phyloP scores from a whole-genome alignment of 2,329 filamentous ascomycete species.

The Aspergillus melleus region DNA sequence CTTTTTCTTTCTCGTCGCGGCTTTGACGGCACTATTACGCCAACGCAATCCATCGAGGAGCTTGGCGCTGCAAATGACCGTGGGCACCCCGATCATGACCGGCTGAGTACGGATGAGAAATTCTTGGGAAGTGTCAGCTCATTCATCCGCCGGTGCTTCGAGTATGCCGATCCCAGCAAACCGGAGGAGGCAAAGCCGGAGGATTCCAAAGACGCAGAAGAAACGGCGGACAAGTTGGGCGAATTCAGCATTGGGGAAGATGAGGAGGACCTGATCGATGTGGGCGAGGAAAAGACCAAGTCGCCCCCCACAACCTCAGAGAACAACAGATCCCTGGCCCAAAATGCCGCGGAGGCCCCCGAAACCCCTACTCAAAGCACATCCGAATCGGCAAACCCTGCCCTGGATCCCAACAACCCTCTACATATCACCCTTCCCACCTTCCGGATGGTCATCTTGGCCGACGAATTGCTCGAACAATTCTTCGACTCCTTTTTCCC shows the following conservation, averaged over 20 bases:
- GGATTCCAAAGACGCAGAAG: slow-evolving; percentile 30
- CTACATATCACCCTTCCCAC: slow-evolving; percentile 95
- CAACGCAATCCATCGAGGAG: slow-evolving; percentile 61
- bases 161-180: slow-evolving; percentile 93
- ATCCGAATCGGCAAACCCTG: slow-evolving; percentile 79
- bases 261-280: slow-evolving; percentile 51
- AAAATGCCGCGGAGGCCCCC: background rate
- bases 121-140: slow-evolving; percentile 92
- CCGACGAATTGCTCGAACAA: slow-evolving; percentile 90
- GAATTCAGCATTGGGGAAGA: slow-evolving; percentile 78
- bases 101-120: slow-evolving; percentile 71
- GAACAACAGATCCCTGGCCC: slow-evolving; percentile 13
- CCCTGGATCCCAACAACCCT: slow-evolving; percentile 88
- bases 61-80: slow-evolving; percentile 44
- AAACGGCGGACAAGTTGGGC: slow-evolving; percentile 45
- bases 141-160: slow-evolving; percentile 94
- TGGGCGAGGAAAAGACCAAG: slow-evolving; percentile 23
- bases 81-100: slow-evolving; percentile 39
- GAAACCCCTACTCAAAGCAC: slow-evolving; percentile 57
- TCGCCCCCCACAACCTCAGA: background rate
- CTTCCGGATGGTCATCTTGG: slow-evolving; percentile 97
- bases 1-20: slow-evolving; percentile 89
- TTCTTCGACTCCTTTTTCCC: slow-evolving; percentile 98
- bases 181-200: slow-evolving; percentile 53
- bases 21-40: slow-evolving; percentile 70